Evolutionary conservation across 148 eudicot genomes (phyloP).

Genomic region (Rheum nobile): DNA sequence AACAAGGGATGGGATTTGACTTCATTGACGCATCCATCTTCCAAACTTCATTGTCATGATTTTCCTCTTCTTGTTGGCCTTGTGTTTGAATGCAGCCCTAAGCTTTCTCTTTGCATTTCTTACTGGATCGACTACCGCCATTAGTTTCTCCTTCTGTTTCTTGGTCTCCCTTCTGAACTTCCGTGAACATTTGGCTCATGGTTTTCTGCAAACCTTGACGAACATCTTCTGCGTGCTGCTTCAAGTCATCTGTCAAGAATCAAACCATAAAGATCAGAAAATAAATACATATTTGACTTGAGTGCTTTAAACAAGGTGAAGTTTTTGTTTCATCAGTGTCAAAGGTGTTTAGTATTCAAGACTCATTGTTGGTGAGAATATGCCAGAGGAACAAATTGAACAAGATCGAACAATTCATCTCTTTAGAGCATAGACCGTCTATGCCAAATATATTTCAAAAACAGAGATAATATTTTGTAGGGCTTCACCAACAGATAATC

Average conservation of each 20-base stretch:
- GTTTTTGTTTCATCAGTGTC: too few relatives aligned
- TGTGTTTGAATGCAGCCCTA: slow-evolving; percentile 55
- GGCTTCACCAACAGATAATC: background rate
- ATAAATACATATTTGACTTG: background rate
- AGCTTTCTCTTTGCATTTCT: slow-evolving; percentile 86
- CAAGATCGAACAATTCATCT: too few relatives aligned
- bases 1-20: background rate
- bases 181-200: slow-evolving; percentile 44
- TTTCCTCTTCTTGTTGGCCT: slow-evolving; percentile 70
- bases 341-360: too few relatives aligned
- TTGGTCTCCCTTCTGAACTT: slow-evolving; percentile 60
- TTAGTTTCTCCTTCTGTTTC: slow-evolving; percentile 60
- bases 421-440: too few relatives aligned
- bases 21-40: slow-evolving; percentile 36
- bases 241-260: slow-evolving; percentile 49
- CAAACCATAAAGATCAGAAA: background rate
- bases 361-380: background rate
- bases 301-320: too few relatives aligned
- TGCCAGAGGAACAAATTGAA: background rate
- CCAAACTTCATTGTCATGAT: slow-evolving; percentile 58
- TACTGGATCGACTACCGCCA: slow-evolving; percentile 75
- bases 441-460: too few relatives aligned
- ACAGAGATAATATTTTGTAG: background rate
- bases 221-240: slow-evolving; percentile 53
- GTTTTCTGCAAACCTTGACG: slow-evolving; percentile 29